These are phyloP conservation scores for Zasmidium cellare DNA, from an alignment of 2,329 filamentous ascomycete genomes.

Conservation along the genomic window DNA sequence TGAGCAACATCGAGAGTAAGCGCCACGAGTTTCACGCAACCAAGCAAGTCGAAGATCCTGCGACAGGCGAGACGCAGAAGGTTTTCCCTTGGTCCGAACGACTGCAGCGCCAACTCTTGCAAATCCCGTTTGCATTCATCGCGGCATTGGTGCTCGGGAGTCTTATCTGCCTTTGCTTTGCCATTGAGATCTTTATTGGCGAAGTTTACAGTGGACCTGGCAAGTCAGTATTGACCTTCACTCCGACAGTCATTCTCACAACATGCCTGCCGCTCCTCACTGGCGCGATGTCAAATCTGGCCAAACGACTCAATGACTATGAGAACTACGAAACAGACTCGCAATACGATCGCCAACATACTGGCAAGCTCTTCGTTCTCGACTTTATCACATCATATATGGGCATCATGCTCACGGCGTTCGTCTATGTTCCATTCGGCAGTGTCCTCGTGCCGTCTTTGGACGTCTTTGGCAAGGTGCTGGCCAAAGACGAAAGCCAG, in stretches of 20 bases:
- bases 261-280: slow-evolving; percentile 77
- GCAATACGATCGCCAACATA: slow-evolving; percentile 78
- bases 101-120: slow-evolving; percentile 72
- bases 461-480: slow-evolving; percentile 74
- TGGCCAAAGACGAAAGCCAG: slow-evolving; percentile 73
- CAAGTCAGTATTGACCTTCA: slow-evolving; percentile 80
- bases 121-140: slow-evolving; percentile 79
- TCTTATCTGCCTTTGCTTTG: slow-evolving; percentile 83
- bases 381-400: slow-evolving; percentile 97
- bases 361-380: slow-evolving; percentile 90
- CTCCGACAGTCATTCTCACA: slow-evolving; percentile 86
- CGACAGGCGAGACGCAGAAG: slow-evolving; percentile 76
- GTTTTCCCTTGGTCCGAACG: slow-evolving; percentile 76
- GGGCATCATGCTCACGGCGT: slow-evolving; percentile 87
- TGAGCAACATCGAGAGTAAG: slow-evolving; percentile 76
- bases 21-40: slow-evolving; percentile 79
- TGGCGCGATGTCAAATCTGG: slow-evolving; percentile 71
- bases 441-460: slow-evolving; percentile 80
- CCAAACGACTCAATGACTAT: slow-evolving; percentile 72
- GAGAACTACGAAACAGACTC: slow-evolving; percentile 94
- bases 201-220: slow-evolving; percentile 90
- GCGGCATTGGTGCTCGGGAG: slow-evolving; percentile 73
- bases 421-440: slow-evolving; percentile 92
- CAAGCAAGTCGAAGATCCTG: slow-evolving; percentile 70
- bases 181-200: slow-evolving; percentile 91